Evolutionary conservation across 2,329 filamentous ascomycete genomes (phyloP), one percentile per base, ranked within the genome.

Genomic region (Microcera coccophila): DNA sequence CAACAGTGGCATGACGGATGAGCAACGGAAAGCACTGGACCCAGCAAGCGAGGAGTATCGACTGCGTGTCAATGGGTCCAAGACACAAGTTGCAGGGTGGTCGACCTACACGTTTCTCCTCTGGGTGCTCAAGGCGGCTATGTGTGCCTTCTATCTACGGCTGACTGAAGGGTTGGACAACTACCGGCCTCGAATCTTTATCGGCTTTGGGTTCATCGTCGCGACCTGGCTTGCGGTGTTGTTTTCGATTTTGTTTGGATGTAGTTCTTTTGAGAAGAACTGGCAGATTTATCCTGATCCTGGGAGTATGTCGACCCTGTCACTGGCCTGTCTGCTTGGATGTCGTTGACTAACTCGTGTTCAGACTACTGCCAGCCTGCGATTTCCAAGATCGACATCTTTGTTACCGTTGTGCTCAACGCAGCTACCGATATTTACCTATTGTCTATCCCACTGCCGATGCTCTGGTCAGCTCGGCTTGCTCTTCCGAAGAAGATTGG

Each of bases 231-330:
- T 78, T 24, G 67, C 64, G 0, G 69, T 69, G 18, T 53, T 76
- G 12, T 61, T 72, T 11, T 68, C 69, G 3, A 70, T 79, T 34
- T 64, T 78, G n/a, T 60, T 74, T 4, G 67, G 68, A 3, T 81
- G 78, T 49, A 63, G 65, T 21, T 76, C 77, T 0, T 66, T 80
- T 37, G 44, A 63, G 15, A 69, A 68, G 34, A 74, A 77, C 50
- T 82, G 76, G 75, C 75, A 79, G 56, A 76, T 80, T 24, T 62
- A 72, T 38, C 77, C 77, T 0, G 58, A 81, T 32, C 77, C 77
- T 5, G 76, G 76, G 4, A 71, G 73, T 76, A 57, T 54, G 71
- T 66, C 26, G 33, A 22, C 22, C 4, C n/a, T 34, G 11, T 11
- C 21, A 15, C 14, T 15, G 22, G 9, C 9, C 20, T 15, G 8